Evolutionary conservation across 257 asterid genomes (phyloP), one percentile per base, ranked within the genome.

Genomic region (Solanum ossicruentum): DNA sequence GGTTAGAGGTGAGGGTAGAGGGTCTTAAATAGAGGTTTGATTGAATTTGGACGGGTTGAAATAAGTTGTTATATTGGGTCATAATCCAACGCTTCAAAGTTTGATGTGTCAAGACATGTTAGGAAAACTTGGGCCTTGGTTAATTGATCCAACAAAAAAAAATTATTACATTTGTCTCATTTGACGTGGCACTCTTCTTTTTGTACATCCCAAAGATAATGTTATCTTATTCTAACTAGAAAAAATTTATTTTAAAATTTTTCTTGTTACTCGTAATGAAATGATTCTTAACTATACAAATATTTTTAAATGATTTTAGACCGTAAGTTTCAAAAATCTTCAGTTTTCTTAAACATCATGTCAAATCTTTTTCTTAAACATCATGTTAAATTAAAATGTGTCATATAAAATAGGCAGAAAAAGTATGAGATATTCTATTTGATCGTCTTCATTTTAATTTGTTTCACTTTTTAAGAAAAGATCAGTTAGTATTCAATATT

Each of bases 361-460:
- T 36, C 41, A 36, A 36, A 5, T 36, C 41, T n/a, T 36, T 36
- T 4, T 36, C 0, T 5, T 36, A 36, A 36, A 36, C 1, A 36
- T 5, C 6, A 1, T 36, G 41, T 36, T 6, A 36, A 36, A 5
- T 36, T 6, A 36, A 36, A 36, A 5, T 3, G 1, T 36, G 41
- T 0, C 6, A 36, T 36, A 36, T 26, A 36, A 36, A 36, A 2
- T 6, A 0, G 6, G 4, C 41, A 5, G 41, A 0, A 1, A 1
- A 6, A 36, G 41, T 2, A 17, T 1, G n/a, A 39, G 13, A 39
- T 26, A 39, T 15, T 39, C 2, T 69, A 69, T 69, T 69, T 69
- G 15, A 5, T 39, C 15, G 0, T 10, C 16, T 5, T 18, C 26
- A 69, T 69, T 39, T 32, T 69, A 39, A 69, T 10, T 5, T n/a